Evolutionary conservation across 805 yeast genomes (phyloP).

Genomic region (Cyberlindnera saturnus): DNA sequence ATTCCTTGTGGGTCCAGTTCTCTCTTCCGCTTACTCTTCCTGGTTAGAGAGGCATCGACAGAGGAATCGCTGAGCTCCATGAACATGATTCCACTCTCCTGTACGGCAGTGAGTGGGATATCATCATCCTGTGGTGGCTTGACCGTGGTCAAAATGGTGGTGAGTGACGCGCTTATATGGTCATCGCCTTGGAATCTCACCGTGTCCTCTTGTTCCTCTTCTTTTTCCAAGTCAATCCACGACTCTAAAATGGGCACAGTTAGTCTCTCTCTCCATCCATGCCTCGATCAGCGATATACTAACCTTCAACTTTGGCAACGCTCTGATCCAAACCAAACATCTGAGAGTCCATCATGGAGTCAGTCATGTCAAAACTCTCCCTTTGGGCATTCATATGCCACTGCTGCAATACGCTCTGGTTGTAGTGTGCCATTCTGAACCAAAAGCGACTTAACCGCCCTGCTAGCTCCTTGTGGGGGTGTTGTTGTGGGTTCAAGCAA

Average conservation of each 20-base stretch:
- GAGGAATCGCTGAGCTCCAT: constrained; percentile 1
- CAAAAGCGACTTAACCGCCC: too few relatives aligned
- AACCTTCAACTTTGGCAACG: background rate
- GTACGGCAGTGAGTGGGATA: too few relatives aligned
- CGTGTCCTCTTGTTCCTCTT: background rate
- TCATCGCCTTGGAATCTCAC: background rate
- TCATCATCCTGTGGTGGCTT: too few relatives aligned
- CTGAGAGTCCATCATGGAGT: constrained; percentile 1
- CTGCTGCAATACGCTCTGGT: background rate
- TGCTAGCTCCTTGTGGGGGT: background rate
- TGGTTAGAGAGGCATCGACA: background rate
- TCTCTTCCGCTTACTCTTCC: constrained; percentile 2
- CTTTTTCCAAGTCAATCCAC: background rate
- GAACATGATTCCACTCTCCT: background rate
- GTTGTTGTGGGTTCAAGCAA: background rate
- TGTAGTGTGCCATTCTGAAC: background rate
- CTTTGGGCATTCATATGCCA: background rate
- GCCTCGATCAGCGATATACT: background rate
- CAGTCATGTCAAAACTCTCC: background rate
- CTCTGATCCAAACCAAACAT: background rate
- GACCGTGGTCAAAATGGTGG: background rate
- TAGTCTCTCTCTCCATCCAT: too few relatives aligned
- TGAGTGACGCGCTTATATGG: background rate
- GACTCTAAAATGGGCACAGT: background rate
- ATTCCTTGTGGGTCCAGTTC: background rate